Evolutionary conservation across 441 rosid species (phyloP).

Genomic region (Jatropha podagrica): DNA sequence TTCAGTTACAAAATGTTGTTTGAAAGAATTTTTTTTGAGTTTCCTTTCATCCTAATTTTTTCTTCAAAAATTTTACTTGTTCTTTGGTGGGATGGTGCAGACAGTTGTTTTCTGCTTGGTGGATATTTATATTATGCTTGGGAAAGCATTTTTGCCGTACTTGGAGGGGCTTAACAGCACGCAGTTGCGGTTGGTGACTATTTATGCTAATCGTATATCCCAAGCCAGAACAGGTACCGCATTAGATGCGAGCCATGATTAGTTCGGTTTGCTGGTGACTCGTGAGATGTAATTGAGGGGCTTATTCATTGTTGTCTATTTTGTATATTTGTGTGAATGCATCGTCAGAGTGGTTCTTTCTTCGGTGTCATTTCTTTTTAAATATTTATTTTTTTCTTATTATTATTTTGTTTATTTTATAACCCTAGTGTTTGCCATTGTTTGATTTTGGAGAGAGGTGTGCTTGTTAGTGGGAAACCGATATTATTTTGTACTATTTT

Average conservation of each 20-base stretch:
- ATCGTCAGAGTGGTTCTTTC: conserved; percentile 21
- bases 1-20: no score
- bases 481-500: conserved; percentile 25
- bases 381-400: conserved; percentile 7
- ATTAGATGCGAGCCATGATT: conserved; percentile 49
- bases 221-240: conserved; percentile 87
- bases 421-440: conserved; percentile 20
- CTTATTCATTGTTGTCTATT: conserved; percentile 35
- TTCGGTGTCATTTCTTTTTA: conserved; percentile 5
- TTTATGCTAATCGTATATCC: conserved; percentile 95
- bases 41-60: not conserved
- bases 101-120: conserved; percentile 98
- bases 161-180: conserved; percentile 93
- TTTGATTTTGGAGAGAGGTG: conserved; percentile 33
- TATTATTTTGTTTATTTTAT: not conserved
- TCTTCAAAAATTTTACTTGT: not conserved
- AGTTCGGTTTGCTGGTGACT: conserved; percentile 19
- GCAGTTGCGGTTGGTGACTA: conserved; percentile 87
- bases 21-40: no score
- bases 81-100: conserved; percentile 40
- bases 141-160: conserved; percentile 91
- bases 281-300: conserved; percentile 21
- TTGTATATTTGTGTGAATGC: conserved; percentile 61
- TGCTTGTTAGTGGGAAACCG: conserved; percentile 13
- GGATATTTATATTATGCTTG: conserved; percentile 97